Base-by-base conservation (phyloP, 108 stramenopile species). In the Stephanodiscus minutulus region DNA sequence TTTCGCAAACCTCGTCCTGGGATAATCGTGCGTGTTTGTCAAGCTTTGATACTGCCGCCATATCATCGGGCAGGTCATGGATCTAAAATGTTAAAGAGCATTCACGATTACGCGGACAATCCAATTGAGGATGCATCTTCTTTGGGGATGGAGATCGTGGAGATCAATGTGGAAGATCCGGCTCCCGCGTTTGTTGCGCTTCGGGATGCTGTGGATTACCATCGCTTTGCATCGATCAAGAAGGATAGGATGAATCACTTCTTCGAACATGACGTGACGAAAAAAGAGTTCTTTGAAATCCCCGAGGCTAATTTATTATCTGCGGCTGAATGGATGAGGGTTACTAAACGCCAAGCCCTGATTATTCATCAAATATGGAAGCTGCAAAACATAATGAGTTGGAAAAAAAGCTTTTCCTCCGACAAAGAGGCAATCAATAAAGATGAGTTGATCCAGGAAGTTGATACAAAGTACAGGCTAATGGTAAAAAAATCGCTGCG, bases 401-500 rank as follows among this genome's bases (percentile, higher is more conserved):
- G 79, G 74, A 79, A 76, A 46, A 25, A 61, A 50, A 35, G 56
- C 17, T 12, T 56, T 24, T 41, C 35, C n/a, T 21, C 29, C 20
- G n/a, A 24, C 18, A 21, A 43, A 5, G 33, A 25, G 43, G 58
- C 33, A 66, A 58, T 17, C 28, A 67, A 44, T 31, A 37, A 55
- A 39, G 47, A 37, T 3, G 37, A 65, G 41, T 13, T 24, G 36
- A 78, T 74, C 44, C 43, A 48, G 62, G 61, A 63, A 11, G 63
- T 69, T 37, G 82, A 83, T 39, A 83, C 75, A 12, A 70, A 66
- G 29, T 95, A 84, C 61, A 89, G 91, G 28, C 66, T 95, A 6
- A 86, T 91, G 88, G 84, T 95, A 6, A 95, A 95, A 70, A 85
- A 82, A 69, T 85, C 90, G 31, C 50, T 94, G 55, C 61, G 79